phyloP scores from a whole-genome alignment of 768 basidiomycete species.

The Rhizopogon vinicolor region DNA sequence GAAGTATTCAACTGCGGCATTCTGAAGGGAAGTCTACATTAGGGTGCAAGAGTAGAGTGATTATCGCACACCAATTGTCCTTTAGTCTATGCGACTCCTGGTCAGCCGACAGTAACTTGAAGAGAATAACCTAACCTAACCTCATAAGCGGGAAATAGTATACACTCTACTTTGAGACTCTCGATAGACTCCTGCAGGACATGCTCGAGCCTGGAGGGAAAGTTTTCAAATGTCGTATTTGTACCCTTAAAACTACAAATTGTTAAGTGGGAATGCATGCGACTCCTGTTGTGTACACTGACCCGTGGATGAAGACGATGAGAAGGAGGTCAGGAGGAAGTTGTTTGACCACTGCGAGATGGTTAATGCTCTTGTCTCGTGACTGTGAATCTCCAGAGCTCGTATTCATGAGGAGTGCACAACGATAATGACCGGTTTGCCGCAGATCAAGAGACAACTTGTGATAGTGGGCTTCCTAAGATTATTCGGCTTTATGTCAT shows the following conservation, averaged over 20 bases:
- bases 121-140: slow-evolving; percentile 31
- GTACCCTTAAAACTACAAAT: slow-evolving; percentile 47
- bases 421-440: background rate
- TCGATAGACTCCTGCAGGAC: slow-evolving; percentile 62
- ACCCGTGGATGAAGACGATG: slow-evolving; percentile 80
- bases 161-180: slow-evolving; percentile 57
- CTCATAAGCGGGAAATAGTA: slow-evolving; percentile 90
- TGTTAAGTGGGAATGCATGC: slow-evolving; percentile 2
- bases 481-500: background rate
- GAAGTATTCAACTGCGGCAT: slow-evolving; percentile 77
- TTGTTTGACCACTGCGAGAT: background rate
- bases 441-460: background rate
- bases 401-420: background rate
- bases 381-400: background rate
- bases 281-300: slow-evolving; percentile 24
- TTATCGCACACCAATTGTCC: slow-evolving; percentile 70
- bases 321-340: slow-evolving; percentile 46
- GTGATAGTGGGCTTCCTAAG: too few species aligned
- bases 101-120: background rate
- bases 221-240: slow-evolving; percentile 70
- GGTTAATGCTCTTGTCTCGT: slow-evolving; percentile 5
- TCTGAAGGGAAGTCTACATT: slow-evolving; percentile 35
- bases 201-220: slow-evolving; percentile 78
- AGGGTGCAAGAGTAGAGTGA: background rate
- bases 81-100: slow-evolving; percentile 58